These are phyloP conservation scores for Pseudocercospora cruenta DNA, from an alignment of 2,329 filamentous ascomycete genomes.

Conservation along the genomic window DNA sequence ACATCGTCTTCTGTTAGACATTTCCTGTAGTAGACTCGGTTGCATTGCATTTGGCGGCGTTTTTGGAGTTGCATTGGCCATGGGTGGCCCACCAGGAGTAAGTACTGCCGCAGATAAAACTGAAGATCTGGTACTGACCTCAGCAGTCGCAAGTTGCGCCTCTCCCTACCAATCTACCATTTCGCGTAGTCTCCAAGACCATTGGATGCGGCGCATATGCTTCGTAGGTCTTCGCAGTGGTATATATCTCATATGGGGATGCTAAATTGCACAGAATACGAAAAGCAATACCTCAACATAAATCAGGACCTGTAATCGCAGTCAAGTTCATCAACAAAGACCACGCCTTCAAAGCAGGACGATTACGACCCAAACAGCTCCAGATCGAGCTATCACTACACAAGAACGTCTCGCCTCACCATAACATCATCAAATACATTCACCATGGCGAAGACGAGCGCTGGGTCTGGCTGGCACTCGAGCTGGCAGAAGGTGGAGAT, in stretches of 20 bases:
- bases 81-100: conserved; percentile 35
- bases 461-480: conserved; percentile 99
- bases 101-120: conserved; percentile 10
- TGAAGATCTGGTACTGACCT: conserved; percentile 12
- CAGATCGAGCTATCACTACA: conserved; percentile 90
- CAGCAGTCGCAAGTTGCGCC: conserved; percentile 82
- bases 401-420: conserved; percentile 77
- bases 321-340: conserved; percentile 99
- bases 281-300: conserved; percentile 78
- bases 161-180: conserved; percentile 81
- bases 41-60: conserved; percentile 10
- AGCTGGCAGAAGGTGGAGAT: conserved; percentile 91
- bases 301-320: conserved; percentile 78
- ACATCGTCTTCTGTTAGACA: too few species aligned
- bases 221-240: conserved; percentile 65
- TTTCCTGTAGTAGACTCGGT: neutral
- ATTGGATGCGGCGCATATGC: conserved; percentile 97
- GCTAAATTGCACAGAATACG: conserved; percentile 68
- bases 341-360: conserved; percentile 86
- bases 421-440: conserved; percentile 93
- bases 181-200: conserved; percentile 92
- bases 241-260: neutral
- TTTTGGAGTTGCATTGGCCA: conserved; percentile 31
- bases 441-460: conserved; percentile 79
- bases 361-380: conserved; percentile 85